Base-by-base conservation (phyloP, 495 filamentous ascomycete genomes). In the Articulospora tetracladia region DNA sequence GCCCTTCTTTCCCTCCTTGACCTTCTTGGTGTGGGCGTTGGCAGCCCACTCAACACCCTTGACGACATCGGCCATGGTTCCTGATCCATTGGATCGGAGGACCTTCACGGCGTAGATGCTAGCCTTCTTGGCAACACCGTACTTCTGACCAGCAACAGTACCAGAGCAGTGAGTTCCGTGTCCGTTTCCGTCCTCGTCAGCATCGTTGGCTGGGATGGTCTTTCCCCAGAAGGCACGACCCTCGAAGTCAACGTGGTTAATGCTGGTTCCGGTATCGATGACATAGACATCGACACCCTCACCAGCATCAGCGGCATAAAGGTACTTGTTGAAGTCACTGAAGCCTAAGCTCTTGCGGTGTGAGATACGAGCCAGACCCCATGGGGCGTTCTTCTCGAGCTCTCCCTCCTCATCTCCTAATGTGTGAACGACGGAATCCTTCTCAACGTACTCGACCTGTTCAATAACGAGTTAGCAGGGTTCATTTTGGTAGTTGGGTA, bases 91-190 rank as follows among this genome's bases (percentile, higher is more conserved):
- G 61, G 95, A 97, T 69, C 88, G 86, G 62, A 99, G 86, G 36
- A 99, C 95, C 84, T 99, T 99, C 76, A 99, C 92, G 59, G 95
- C 95, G 69, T 92, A 90, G 70, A 99, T 80, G 62, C 90, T 90
- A 69, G 95, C 95, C 83, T 97, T 96, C 87, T 99, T 99, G 67
- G 95, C 91, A 61, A 99, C 94, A 84, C 95, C 95, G 72, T 94
- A 97, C 79, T 96, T 97, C 83, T 93, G 94, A 72, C 95, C 95
- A 59, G 88, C 95, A 67, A 98, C 86, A 41, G 95, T 99, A 64
- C 95, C 95, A 58, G 95, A 98, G 83, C 95, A 99, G 83, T 99
- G 95, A 64, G 95, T 99, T 67, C 95, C 95, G 80, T 99, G 95
- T 55, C 95, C 95, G 67, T 99, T 99, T 73, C 95, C 95, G 79